Evolutionary conservation across 176 grass and related monocot species (phyloP).

Genomic region (Saccharum spontaneum): DNA sequence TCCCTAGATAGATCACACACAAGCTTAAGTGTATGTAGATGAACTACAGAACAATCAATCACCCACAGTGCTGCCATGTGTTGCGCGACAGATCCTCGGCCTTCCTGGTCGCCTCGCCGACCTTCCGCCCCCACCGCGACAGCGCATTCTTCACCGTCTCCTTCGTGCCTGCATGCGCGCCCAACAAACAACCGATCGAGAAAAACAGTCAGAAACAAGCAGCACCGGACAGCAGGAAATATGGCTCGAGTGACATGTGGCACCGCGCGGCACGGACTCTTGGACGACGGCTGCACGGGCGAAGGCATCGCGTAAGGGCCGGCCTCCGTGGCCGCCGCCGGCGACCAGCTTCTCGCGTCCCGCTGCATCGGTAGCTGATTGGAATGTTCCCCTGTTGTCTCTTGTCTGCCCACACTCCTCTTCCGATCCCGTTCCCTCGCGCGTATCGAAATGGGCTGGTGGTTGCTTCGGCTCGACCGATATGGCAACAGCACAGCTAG

Average conservation of each 20-base stretch:
- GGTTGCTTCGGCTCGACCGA: conserved; percentile 13
- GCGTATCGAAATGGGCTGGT: not conserved
- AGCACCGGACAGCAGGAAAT: not conserved
- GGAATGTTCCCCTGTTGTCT: not conserved
- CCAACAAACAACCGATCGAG: not conserved
- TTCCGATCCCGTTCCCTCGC: not conserved
- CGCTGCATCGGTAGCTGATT: conserved; percentile 8
- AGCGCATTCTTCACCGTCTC: conserved; percentile 82
- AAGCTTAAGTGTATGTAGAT: not conserved
- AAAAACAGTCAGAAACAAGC: not conserved
- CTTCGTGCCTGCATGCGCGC: conserved; percentile 48
- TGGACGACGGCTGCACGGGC: conserved; percentile 42
- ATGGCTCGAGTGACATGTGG: not conserved
- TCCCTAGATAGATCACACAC: not conserved
- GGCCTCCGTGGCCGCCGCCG: conserved; percentile 33
- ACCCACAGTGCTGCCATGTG: conserved; percentile 96
- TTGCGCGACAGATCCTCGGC: conserved; percentile 90
- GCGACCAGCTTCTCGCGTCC: conserved; percentile 13
- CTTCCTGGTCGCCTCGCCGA: conserved; percentile 70
- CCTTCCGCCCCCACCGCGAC: conserved; percentile 73
- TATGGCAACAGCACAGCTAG: not conserved
- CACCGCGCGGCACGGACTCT: conserved; percentile 27
- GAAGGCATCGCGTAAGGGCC: conserved; percentile 61
- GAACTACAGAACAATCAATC: not conserved
- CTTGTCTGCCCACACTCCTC: not conserved